Evolutionary conservation across 2,329 filamentous ascomycete species (phyloP).

Genomic region (Neonectria punicea): DNA sequence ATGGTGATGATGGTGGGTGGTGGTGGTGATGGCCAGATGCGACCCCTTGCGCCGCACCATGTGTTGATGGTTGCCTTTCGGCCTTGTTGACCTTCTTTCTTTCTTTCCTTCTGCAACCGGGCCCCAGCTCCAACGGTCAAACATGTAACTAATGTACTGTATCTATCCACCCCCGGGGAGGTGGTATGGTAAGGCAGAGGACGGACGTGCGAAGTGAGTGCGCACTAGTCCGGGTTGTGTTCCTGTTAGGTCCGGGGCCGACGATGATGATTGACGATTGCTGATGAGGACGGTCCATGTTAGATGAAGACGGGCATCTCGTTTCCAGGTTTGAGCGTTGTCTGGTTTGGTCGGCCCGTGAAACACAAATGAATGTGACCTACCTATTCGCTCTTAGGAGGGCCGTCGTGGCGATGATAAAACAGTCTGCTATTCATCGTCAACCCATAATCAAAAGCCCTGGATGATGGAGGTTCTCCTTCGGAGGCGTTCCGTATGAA

Average conservation of each 20-base stretch:
- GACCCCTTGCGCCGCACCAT: slow-evolving; percentile 18
- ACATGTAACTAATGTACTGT: neutral
- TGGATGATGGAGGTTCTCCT: neutral
- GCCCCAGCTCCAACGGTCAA: slow-evolving; percentile 8
- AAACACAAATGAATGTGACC: neutral
- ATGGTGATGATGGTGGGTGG: neutral
- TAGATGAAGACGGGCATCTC: slow-evolving; percentile 4
- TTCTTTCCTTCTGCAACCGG: slow-evolving; percentile 11
- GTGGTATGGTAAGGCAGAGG: neutral
- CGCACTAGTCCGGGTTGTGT: neutral
- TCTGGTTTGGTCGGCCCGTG: slow-evolving; percentile 3
- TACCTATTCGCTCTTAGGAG: neutral
- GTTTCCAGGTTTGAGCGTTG: slow-evolving; percentile 7
- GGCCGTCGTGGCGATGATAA: neutral
- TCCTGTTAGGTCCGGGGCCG: slow-evolving; percentile 1
- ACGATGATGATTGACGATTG: slow-evolving; percentile 3
- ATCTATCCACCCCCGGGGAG: neutral
- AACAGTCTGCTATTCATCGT: neutral
- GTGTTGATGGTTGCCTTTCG: slow-evolving; percentile 13
- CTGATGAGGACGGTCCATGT: neutral
- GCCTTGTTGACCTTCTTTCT: neutral
- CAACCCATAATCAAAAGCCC: neutral
- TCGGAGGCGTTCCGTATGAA: slow-evolving; percentile 7
- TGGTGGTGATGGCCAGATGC: slow-evolving; percentile 3
- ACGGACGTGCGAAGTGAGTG: too few relatives aligned